These are phyloP conservation scores for Aureobasidium lini DNA, from an alignment of 2,329 filamentous ascomycete genomes.

Conservation along the genomic window DNA sequence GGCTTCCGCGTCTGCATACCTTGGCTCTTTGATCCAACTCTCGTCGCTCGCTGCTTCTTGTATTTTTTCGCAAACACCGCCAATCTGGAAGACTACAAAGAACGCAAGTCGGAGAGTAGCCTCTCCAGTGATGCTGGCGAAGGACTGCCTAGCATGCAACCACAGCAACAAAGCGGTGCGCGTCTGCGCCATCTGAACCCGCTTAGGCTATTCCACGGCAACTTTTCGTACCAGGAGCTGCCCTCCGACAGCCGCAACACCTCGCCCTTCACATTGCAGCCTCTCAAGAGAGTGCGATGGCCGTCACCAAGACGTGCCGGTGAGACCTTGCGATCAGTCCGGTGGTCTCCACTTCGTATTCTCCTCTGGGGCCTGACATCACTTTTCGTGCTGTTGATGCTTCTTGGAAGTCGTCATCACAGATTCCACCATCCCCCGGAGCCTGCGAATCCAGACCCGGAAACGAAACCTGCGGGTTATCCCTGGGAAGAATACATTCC, in stretches of 20 bases:
- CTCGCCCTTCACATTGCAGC: slow-evolving; percentile 32
- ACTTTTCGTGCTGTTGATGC: slow-evolving; percentile 34
- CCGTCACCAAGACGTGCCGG: slow-evolving; percentile 29
- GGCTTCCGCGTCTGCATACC: not conserved
- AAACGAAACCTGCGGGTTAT: not conserved
- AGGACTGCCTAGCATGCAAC: slow-evolving; percentile 3
- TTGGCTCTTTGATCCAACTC: not conserved
- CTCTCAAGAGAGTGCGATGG: slow-evolving; percentile 30
- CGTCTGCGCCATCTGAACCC: slow-evolving; percentile 37
- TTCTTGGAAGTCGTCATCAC: slow-evolving; percentile 34
- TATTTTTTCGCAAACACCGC: slow-evolving; percentile 3
- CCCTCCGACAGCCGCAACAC: slow-evolving; percentile 35
- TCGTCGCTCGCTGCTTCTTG: slow-evolving; percentile 6
- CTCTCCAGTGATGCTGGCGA: slow-evolving; percentile 17
- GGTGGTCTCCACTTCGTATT: slow-evolving; percentile 35
- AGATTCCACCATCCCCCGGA: not conserved
- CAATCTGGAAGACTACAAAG: slow-evolving; percentile 15
- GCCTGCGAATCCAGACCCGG: slow-evolving; percentile 11
- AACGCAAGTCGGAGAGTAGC: slow-evolving; percentile 15
- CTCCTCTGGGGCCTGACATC: slow-evolving; percentile 33
- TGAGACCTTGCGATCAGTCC: slow-evolving; percentile 21
- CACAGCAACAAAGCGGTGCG: slow-evolving; percentile 19
- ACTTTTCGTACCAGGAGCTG: slow-evolving; percentile 41
- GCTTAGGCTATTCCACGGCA: slow-evolving; percentile 36
- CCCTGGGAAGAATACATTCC: slow-evolving; percentile 2